A percentile compares a stretch with the other conserved stretches of the same genome.
Evolutionary conservation across 371 early-diverging fungal species (phyloP).

Genomic region (Mortierella sp.): DNA sequence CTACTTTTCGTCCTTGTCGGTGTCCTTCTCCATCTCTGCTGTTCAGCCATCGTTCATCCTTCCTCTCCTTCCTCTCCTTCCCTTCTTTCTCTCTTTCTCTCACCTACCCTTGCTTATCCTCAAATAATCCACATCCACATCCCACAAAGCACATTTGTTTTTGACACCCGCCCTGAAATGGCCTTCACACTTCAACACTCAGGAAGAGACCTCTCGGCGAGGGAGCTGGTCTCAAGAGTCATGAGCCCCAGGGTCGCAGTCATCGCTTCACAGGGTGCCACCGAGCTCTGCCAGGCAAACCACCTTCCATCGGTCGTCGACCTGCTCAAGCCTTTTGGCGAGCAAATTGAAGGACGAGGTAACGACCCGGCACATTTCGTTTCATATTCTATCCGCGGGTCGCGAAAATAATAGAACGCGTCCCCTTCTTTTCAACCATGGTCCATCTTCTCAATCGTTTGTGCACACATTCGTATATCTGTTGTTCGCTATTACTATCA

Average conservation of each 20-base stretch:
- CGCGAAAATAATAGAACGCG: not conserved
- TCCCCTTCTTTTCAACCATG: slow-evolving; percentile 5
- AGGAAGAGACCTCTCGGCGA: slow-evolving; percentile 57
- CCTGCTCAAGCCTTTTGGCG: slow-evolving; percentile 88
- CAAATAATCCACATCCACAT: slow-evolving; percentile 10
- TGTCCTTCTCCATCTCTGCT: not conserved
- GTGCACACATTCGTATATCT: not conserved
- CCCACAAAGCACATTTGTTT: not conserved
- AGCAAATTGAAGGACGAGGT: slow-evolving; percentile 81
- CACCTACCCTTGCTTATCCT: not conserved
- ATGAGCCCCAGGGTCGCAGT: slow-evolving; percentile 84
- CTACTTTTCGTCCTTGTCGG: not conserved
- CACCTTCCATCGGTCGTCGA: slow-evolving; percentile 79
- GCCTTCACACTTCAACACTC: slow-evolving; percentile 22
- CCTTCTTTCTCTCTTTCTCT: not conserved
- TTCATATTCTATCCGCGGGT: slow-evolving; percentile 9
- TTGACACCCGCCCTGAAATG: not conserved
- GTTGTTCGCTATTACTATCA: not conserved
- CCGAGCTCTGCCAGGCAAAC: slow-evolving; percentile 77
- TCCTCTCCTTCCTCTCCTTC: not conserved
- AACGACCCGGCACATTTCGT: slow-evolving; percentile 17
- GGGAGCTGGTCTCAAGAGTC: slow-evolving; percentile 71
- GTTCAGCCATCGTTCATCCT: not conserved
- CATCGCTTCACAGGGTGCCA: slow-evolving; percentile 79
- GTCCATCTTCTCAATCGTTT: slow-evolving; percentile 10